Conservation (phyloP, 345 rosid species). For the Eucalyptus decipiens region DNA sequence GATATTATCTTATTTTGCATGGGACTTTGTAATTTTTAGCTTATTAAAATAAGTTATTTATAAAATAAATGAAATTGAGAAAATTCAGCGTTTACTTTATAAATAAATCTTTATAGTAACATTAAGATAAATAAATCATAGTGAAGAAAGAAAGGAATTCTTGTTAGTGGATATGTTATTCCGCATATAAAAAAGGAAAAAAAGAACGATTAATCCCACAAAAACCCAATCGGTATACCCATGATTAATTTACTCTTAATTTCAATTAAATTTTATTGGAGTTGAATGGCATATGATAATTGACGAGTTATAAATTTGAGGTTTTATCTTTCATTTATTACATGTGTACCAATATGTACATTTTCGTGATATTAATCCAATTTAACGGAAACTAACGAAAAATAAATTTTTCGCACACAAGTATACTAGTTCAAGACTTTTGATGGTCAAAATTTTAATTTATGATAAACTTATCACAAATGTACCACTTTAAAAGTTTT, state of each 20-base stretch:
- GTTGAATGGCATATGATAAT: fast-evolving
- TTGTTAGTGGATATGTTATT: neutral
- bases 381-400: fast-evolving
- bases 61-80: neutral
- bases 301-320: fast-evolving
- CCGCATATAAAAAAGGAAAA: fast-evolving
- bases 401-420: fast-evolving
- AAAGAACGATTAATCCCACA: too few relatives aligned
- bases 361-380: fast-evolving
- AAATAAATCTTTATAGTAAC: neutral
- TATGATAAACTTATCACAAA: fast-evolving
- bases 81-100: neutral
- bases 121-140: neutral
- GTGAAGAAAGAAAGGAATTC: neutral
- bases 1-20: neutral
- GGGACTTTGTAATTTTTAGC: neutral
- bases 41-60: neutral
- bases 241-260: fast-evolving
- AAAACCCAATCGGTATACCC: fast-evolving
- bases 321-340: fast-evolving
- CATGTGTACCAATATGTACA: fast-evolving
- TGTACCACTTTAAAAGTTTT: fast-evolving
- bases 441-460: too few relatives aligned
- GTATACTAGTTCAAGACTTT: fast-evolving
- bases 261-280: fast-evolving